A percentile compares a stretch with the other conserved stretches of the same genome.
phyloP scores from a whole-genome alignment of 1,284 basidiomycete genomes.

The Trametes sp. region DNA sequence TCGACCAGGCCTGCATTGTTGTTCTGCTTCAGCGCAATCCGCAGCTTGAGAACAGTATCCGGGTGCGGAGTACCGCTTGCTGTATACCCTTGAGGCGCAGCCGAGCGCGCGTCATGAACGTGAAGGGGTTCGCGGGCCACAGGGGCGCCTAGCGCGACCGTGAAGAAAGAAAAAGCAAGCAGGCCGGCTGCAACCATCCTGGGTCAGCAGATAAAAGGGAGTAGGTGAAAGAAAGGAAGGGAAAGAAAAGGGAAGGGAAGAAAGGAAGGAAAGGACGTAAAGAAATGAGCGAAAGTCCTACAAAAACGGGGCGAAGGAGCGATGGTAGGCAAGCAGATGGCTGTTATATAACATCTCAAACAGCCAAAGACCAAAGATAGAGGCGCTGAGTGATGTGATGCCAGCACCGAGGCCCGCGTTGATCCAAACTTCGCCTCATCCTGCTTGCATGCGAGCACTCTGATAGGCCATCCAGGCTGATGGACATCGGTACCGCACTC shows the following conservation, averaged over 20 bases:
- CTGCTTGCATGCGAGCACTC: background rate
- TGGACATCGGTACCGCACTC: background rate
- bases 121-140: constrained; percentile 25
- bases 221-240: background rate
- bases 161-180: constrained; percentile 30
- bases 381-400: constrained; percentile 16
- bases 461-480: background rate
- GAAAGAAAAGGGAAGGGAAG: constrained; percentile 5
- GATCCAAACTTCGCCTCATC: background rate
- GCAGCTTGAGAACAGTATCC: constrained; percentile 32
- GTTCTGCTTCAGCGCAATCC: constrained; percentile 38
- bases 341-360: constrained; percentile 7
- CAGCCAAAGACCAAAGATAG: background rate
- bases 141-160: constrained; percentile 33
- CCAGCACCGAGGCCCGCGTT: background rate
- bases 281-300: background rate
- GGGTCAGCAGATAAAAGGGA: constrained; percentile 12
- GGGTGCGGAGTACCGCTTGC: constrained; percentile 28
- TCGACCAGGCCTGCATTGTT: constrained; percentile 31
- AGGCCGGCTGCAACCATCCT: constrained; percentile 37
- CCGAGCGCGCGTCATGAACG: constrained; percentile 32
- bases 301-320: constrained; percentile 8
- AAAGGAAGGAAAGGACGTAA: background rate
- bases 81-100: constrained; percentile 31
- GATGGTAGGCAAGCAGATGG: background rate